A percentile compares a stretch with the other conserved stretches of the same genome.
Evolutionary conservation across 1,284 basidiomycete species (phyloP).

Genomic region (Puccinia polysora): DNA sequence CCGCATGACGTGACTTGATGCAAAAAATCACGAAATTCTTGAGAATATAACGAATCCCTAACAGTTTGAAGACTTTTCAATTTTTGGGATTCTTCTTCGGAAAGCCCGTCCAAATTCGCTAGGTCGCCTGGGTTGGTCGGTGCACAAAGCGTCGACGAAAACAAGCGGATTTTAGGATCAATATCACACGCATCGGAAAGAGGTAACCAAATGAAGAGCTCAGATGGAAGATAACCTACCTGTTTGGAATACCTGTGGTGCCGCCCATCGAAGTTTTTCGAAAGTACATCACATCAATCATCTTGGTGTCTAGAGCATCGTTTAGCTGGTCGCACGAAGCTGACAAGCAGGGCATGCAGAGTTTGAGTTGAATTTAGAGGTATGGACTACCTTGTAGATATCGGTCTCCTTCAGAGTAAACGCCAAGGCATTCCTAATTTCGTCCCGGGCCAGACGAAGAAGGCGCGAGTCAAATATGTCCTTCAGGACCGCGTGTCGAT

Average conservation of each 20-base stretch:
- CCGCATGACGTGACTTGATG: conserved; percentile 87
- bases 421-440: conserved; percentile 72
- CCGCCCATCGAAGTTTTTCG: not conserved
- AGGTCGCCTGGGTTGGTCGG: conserved; percentile 86
- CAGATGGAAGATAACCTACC: conserved; percentile 2
- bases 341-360: too few species aligned
- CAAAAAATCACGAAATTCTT: conserved; percentile 75
- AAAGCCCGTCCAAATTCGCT: conserved; percentile 80
- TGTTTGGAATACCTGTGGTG: conserved; percentile 30
- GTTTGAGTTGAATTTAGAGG: not conserved
- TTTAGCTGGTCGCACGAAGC: conserved; percentile 21
- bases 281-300: not conserved
- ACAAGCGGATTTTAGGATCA: not conserved
- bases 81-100: conserved; percentile 67
- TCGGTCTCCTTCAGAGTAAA: conserved; percentile 98
- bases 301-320: not conserved
- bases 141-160: not conserved
- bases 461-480: conserved; percentile 39
- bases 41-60: conserved; percentile 86
- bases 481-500: conserved; percentile 31
- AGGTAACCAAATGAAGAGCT: not conserved
- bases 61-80: conserved; percentile 74
- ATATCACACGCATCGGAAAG: not conserved
- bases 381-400: conserved; percentile 78
- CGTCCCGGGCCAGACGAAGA: conserved; percentile 46